These are phyloP conservation scores for Komagataella pastoris DNA, from an alignment of 805 yeast species.

Conservation along the genomic window DNA sequence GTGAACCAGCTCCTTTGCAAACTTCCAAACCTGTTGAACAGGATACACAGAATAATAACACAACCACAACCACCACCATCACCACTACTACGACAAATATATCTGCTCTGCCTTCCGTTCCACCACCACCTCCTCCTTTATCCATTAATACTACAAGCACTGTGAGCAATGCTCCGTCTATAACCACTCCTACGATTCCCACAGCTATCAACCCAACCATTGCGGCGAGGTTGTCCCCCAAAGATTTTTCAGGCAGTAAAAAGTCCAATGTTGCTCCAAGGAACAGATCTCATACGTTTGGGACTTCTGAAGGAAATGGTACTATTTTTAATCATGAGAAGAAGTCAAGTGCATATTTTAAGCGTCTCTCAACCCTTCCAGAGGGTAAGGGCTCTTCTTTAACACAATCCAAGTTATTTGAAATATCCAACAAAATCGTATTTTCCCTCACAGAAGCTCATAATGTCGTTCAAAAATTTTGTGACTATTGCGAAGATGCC, in stretches of 20 bases:
- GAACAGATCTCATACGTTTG: conserved; percentile 18
- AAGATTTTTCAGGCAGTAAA: background rate
- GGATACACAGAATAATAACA: background rate
- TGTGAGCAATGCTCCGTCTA: background rate
- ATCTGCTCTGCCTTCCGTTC: background rate
- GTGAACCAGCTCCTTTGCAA: conserved; percentile 8
- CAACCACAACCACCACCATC: background rate
- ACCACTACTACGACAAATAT: background rate
- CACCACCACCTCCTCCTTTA: background rate
- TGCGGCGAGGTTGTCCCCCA: background rate
- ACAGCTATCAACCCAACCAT: background rate
- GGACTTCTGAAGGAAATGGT: conserved; percentile 22
- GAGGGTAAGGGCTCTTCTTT: conserved; percentile 19
- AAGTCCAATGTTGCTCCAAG: background rate
- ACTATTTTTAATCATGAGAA: conserved; percentile 25
- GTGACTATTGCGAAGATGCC: conserved; percentile 45
- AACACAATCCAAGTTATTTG: conserved; percentile 16
- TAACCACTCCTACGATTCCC: background rate
- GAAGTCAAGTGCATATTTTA: conserved; percentile 49
- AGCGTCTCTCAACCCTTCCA: conserved; percentile 50
- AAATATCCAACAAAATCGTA: conserved; percentile 44
- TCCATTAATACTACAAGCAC: background rate
- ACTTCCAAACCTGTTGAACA: background rate
- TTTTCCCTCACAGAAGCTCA: conserved; percentile 56
- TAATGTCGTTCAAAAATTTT: conserved; percentile 39